phyloP scores from a whole-genome alignment of 305 asterid species.

The Stenogyne calaminthoides region DNA sequence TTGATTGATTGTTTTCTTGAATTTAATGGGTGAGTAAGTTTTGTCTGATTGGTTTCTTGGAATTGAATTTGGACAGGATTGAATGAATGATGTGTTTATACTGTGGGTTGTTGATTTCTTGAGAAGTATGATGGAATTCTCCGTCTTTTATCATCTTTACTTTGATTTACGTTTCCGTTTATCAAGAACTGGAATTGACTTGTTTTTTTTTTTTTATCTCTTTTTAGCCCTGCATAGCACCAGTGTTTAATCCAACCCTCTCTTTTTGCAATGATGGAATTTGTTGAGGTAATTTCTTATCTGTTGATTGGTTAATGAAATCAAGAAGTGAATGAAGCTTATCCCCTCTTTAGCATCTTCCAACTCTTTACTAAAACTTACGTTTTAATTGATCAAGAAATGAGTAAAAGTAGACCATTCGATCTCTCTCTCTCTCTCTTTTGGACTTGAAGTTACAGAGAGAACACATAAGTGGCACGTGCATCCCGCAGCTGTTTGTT shows the following conservation, averaged over 20 bases:
- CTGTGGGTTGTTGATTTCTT: conserved; percentile 14
- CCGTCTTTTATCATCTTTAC: neutral
- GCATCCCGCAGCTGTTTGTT: neutral
- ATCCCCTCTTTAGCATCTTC: neutral
- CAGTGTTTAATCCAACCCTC: conserved; percentile 10
- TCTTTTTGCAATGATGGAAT: conserved; percentile 18
- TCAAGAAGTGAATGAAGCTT: neutral
- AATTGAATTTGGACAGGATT: conserved; percentile 30
- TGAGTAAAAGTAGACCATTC: neutral
- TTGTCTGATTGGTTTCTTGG: conserved; percentile 21
- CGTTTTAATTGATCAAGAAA: conserved; percentile 1
- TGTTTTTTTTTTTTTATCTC: neutral
- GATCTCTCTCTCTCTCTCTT: neutral
- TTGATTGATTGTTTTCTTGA: neutral
- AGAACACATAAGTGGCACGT: neutral
- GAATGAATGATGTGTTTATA: conserved; percentile 17
- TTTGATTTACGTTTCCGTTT: conserved; percentile 7
- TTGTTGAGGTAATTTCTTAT: conserved; percentile 12
- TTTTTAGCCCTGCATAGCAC: neutral
- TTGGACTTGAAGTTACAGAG: conserved; percentile 17
- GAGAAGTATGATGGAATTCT: conserved; percentile 9
- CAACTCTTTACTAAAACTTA: neutral
- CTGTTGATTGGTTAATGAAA: conserved; percentile 26
- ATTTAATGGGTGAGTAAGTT: conserved; percentile 17
- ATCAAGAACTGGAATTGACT: conserved; percentile 14